phyloP scores from a whole-genome alignment of 2,329 filamentous ascomycete genomes.

The Pestalotiopsis sp. region DNA sequence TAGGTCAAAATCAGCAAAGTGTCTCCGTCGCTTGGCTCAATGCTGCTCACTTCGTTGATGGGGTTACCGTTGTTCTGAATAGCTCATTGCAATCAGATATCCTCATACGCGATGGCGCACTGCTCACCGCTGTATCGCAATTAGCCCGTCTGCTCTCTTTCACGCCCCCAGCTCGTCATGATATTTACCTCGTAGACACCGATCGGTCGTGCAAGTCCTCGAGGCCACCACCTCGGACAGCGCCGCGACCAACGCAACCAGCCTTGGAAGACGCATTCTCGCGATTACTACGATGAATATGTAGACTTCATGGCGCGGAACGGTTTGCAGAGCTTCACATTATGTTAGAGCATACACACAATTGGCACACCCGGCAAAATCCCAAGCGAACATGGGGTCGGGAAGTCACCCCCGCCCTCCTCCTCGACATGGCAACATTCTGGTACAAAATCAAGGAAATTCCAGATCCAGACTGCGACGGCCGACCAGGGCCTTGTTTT shows the following conservation, averaged over 20 bases:
- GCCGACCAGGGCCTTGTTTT: neutral
- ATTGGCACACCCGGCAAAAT: neutral
- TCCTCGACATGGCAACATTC: neutral
- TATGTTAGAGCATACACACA: too few relatives aligned
- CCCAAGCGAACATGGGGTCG: neutral
- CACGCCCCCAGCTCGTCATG: neutral
- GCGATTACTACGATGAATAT: neutral
- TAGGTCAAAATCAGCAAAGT: neutral
- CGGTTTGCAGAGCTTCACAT: neutral
- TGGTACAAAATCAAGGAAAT: neutral
- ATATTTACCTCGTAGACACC: constrained; percentile 9
- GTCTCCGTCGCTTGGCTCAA: neutral
- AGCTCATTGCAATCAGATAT: constrained; percentile 13
- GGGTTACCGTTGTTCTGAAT: constrained; percentile 12
- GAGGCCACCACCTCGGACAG: neutral
- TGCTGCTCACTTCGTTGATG: constrained; percentile 11
- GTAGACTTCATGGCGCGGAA: neutral
- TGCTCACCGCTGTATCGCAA: constrained; percentile 9
- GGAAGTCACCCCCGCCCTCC: neutral
- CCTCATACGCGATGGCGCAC: constrained; percentile 4
- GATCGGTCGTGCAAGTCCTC: constrained; percentile 8
- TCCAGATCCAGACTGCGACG: neutral
- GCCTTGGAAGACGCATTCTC: constrained; percentile 9
- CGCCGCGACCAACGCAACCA: neutral
- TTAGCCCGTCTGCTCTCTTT: neutral